These are phyloP conservation scores for Crucihimalaya himalaica DNA, from an alignment of 345 rosid genomes.

Conservation along the genomic window DNA sequence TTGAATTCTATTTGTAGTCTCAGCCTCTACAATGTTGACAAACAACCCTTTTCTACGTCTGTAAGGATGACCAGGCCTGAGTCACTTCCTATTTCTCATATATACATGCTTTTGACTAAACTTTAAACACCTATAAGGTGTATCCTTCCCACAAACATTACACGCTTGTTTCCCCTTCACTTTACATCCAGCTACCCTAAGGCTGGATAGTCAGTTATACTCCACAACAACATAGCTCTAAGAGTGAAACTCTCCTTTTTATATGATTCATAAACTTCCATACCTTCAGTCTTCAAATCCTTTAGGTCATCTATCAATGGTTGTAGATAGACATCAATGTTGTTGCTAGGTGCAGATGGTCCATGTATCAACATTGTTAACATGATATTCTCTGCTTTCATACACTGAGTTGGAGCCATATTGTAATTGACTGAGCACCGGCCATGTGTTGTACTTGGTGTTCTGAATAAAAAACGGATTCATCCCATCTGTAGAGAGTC, in stretches of 20 bases:
- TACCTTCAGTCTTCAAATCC: neutral
- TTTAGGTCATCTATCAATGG: neutral
- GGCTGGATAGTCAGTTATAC: neutral
- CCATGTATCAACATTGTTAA: too few relatives aligned
- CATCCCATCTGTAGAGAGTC: neutral
- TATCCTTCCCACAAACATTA: neutral
- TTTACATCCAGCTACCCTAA: neutral
- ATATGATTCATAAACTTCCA: neutral
- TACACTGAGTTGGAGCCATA: too few relatives aligned
- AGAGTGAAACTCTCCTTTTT: neutral
- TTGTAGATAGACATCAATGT: too few relatives aligned
- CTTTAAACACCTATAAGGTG: neutral
- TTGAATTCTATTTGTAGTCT: neutral
- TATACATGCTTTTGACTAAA: neutral
- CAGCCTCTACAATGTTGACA: neutral
- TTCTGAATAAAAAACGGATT: neutral
- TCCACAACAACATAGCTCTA: neutral
- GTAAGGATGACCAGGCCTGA: neutral
- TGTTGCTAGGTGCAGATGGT: too few relatives aligned
- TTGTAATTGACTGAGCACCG: too few relatives aligned
- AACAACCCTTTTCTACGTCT: neutral
- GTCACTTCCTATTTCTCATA: neutral
- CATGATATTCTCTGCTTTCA: too few relatives aligned
- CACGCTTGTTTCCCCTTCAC: neutral
- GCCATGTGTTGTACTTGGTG: neutral